Evolutionary conservation across 805 yeast genomes (phyloP), one percentile per base, ranked within the genome.

Genomic region (Cyberlindnera xylosilytica): DNA sequence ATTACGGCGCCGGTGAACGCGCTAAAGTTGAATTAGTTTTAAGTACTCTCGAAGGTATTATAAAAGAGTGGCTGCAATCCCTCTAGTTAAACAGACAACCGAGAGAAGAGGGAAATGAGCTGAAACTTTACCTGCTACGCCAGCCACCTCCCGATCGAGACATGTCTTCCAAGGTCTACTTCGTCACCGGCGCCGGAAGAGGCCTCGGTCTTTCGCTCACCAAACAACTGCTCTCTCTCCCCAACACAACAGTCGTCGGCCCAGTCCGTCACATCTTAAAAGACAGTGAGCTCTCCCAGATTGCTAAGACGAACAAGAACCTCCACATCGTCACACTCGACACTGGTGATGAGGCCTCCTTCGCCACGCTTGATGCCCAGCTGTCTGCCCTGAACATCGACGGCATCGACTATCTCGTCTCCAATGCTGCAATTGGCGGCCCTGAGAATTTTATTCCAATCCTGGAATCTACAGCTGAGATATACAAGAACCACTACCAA

Each of bases 391-490:
- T 29, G 22, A 46, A 45, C 3, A 18, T 42, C 4, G 35, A 34
- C 22, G 51, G 49, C 13, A 48, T 50, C 28, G 52, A 50, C 36
- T 36, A 36, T 20, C 44, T 48, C 19, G 39, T 41, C 36, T 45
- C 40, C 38, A 51, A 34, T 46, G 59, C 42, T 20, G 54, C 42
- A 26, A 40, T 48, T 20, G 32, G 23, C 12, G 26, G 16, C 13
- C 8, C 38, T 1, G 10, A 7, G 7, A 8, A 7, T 8, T 4
- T 6, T 7, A 6, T 4, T 3, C 19, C 40, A n/a, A 24, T 41
- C 8, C 16, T 46, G 3, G n/a, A 22, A 5, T 32, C 30, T 24
- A 19, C 29, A 4, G 36, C 29, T n/a, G 32, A 34, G 2, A 6
- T 18, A 10, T 49, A 41, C 41, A 1, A 39, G 3, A 17, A 34